Percentiles rank a stretch among this genome's conserved stretches.
phyloP scores from a whole-genome alignment of 495 filamentous ascomycete genomes.

The Immersiella caudata region DNA sequence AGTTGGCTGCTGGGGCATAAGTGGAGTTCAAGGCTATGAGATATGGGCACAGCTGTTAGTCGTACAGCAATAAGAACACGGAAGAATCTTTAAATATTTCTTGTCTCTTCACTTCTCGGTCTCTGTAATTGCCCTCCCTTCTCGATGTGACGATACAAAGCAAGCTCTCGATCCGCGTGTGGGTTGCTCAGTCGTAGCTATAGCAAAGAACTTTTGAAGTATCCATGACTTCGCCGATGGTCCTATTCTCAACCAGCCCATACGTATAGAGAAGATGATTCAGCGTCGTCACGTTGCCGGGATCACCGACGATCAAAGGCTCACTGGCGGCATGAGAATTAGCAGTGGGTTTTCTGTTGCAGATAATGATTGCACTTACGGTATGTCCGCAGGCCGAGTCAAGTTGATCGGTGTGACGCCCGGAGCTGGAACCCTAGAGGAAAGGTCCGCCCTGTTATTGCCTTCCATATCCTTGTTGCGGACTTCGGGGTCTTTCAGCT shows the following conservation, averaged over 20 bases:
- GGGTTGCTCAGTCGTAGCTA: constrained; percentile 7
- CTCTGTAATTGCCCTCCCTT: too few species aligned
- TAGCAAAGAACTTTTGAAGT: constrained; percentile 2
- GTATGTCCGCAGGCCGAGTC: constrained; percentile 1
- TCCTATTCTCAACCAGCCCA: constrained; percentile 5
- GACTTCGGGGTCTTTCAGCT: not conserved
- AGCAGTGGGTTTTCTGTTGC: not conserved
- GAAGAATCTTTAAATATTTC: too few species aligned
- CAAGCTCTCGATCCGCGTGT: too few species aligned
- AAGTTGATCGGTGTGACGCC: constrained; percentile 1
- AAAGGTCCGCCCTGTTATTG: constrained; percentile 1
- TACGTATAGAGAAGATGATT: constrained; percentile 5
- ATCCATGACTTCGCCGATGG: constrained; percentile 1
- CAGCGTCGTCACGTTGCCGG: constrained; percentile 15
- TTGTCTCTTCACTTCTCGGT: too few species aligned
- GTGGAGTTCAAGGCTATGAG: too few species aligned
- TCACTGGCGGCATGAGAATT: not conserved
- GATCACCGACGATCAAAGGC: constrained; percentile 9
- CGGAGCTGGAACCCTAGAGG: not conserved
- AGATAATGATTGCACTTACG: not conserved
- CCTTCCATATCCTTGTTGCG: not conserved
- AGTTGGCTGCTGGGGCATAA: too few species aligned
- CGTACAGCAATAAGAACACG: too few species aligned
- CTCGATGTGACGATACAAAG: too few species aligned
- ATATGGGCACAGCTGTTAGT: too few species aligned